Evolutionary conservation across 306 rosid species (phyloP).

Genomic region (Fagus sylvatica): DNA sequence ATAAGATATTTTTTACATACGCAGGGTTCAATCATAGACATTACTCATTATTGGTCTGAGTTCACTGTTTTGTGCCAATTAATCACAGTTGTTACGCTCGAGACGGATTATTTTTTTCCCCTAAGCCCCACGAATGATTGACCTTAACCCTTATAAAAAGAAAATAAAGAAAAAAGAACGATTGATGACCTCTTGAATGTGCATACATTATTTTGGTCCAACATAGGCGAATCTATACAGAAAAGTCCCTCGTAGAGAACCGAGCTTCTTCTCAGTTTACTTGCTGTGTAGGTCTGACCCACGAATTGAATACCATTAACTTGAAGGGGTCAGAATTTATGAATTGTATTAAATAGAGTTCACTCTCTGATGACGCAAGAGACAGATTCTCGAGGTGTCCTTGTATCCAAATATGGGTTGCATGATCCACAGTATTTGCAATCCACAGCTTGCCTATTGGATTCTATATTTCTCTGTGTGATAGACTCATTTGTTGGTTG

Average conservation of each 20-base stretch:
- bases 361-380: constrained; percentile 48
- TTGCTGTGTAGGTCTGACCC: constrained; percentile 37
- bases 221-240: constrained; percentile 34
- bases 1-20: too few species aligned
- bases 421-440: constrained; percentile 44
- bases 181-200: not conserved
- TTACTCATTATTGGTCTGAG: not conserved
- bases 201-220: constrained; percentile 18
- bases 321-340: constrained; percentile 48
- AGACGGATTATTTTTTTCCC: not conserved
- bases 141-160: not conserved
- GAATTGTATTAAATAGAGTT: constrained; percentile 43
- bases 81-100: constrained; percentile 5
- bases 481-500: constrained; percentile 27
- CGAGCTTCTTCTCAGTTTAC: constrained; percentile 41
- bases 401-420: constrained; percentile 43
- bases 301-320: constrained; percentile 40
- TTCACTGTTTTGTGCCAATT: not conserved
- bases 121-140: constrained; percentile 1
- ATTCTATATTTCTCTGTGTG: constrained; percentile 24
- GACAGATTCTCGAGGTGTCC: constrained; percentile 47
- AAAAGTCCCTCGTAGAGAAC: constrained; percentile 32
- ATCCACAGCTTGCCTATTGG: constrained; percentile 30
- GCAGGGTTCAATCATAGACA: too few species aligned
- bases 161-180: not conserved